Evolutionary conservation across 2,329 filamentous ascomycete genomes (phyloP), one percentile per base, ranked within the genome.

Genomic region (Claviceps pazoutovae): DNA sequence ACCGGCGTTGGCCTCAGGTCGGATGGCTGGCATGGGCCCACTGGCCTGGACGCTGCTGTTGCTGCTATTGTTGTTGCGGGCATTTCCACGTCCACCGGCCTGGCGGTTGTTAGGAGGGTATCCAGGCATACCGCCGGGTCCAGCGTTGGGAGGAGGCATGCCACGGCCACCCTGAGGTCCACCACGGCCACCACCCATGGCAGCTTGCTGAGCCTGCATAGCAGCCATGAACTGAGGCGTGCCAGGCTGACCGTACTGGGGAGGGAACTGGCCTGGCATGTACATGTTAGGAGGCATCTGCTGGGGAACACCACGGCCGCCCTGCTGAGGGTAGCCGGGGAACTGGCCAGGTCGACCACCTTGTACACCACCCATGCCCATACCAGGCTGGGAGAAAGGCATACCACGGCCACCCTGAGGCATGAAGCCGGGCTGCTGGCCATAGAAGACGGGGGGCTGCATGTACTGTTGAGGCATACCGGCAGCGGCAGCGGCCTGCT

Each of bases 381-480:
- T 80, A 52, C 73, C 77, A 49, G 73, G 72, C 64, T 83, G 79
- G 38, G 79, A 77, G 74, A 84, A 85, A 49, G 78, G 78, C 69
- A 84, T 80, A 52, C 80, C 81, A 55, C 82, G 80, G 53, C 81
- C 79, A 55, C 74, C 78, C 62, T 79, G 75, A 55, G 79, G 79
- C 57, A 83, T 74, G 74, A 83, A 85, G 55, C 76, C 77, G 57
- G 83, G 82, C 74, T 88, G 81, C 71, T 88, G 82, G 50, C 86
- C 86, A 68, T 95, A 95, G 79, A 93, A 97, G 74, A 97, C 89
- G 53, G 88, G 83, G 53, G 88, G 83, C 68, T 88, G 87, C 79
- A 95, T 91, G 78, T 79, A 88, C 67, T 86, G 84, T 72, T 84
- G 86, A 60, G 87, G 85, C 79, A 95, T 88, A 63, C 88, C 89